Evolutionary conservation across 148 eudicot genomes (phyloP).

Genomic region (Rheum nobile): DNA sequence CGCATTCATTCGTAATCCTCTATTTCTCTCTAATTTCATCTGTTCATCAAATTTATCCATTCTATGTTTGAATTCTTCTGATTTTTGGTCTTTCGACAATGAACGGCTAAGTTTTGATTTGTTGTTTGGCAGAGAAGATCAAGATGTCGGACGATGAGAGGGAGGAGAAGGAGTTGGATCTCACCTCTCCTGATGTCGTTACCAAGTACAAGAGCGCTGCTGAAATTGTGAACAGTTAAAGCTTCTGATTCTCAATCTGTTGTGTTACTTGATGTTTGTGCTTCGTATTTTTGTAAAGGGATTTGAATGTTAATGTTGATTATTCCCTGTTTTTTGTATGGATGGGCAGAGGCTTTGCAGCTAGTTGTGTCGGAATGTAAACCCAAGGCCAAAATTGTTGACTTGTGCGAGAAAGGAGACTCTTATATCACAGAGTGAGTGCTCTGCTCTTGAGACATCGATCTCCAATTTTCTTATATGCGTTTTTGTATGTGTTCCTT

Average conservation of each 20-base stretch:
- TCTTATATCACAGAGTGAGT: conserved; percentile 55
- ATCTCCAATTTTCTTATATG: no score
- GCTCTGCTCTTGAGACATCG: background rate
- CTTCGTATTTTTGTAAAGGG: background rate
- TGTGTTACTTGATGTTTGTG: background rate
- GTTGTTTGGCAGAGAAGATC: conserved; percentile 1
- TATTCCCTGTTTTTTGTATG: background rate
- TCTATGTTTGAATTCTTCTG: background rate
- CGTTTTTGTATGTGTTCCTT: no score
- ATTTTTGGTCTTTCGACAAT: background rate
- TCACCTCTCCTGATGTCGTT: conserved; percentile 78
- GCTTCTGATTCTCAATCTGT: background rate
- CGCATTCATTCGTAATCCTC: conserved; percentile 31
- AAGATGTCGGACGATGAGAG: conserved; percentile 86
- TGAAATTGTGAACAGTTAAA: conserved; percentile 73
- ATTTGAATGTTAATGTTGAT: background rate
- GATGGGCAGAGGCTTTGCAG: conserved; percentile 70
- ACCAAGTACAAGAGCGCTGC: conserved; percentile 94
- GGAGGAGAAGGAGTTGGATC: conserved; percentile 92
- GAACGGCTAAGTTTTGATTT: background rate
- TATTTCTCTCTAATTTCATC: background rate
- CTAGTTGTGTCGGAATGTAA: conserved; percentile 73
- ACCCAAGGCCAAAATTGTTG: conserved; percentile 80
- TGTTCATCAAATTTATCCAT: background rate
- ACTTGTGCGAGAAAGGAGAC: conserved; percentile 79